Evolutionary conservation across 495 filamentous ascomycete genomes (phyloP).

Genomic region (Barbatosphaeria neglecta): DNA sequence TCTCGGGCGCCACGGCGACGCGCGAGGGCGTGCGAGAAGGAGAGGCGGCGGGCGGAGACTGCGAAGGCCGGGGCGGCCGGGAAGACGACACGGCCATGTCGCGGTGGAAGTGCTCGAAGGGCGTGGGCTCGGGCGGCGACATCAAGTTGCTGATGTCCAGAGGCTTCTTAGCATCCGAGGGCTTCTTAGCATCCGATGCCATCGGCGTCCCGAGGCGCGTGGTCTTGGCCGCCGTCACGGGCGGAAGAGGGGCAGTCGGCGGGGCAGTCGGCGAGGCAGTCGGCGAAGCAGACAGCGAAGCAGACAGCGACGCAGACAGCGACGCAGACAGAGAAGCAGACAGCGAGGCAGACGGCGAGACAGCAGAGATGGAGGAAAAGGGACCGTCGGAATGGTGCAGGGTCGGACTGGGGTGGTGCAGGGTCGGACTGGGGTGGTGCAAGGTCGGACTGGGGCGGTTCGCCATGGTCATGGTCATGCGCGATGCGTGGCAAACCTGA

Average conservation of each 20-base stretch:
- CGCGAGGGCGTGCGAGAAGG: conserved; percentile 20
- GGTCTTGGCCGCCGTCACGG: neutral
- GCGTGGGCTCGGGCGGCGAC: conserved; percentile 60
- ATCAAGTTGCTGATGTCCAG: conserved; percentile 49
- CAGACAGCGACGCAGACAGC: neutral
- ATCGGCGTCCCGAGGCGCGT: neutral
- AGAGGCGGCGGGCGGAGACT: too few relatives aligned
- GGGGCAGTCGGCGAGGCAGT: neutral
- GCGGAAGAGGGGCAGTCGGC: too few relatives aligned
- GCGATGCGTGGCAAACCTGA: neutral
- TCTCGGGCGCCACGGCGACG: conserved; percentile 15
- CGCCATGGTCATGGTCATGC: neutral
- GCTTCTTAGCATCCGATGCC: conserved; percentile 10
- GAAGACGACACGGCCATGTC: conserved; percentile 12
- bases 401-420: too few relatives aligned
- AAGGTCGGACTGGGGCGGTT: neutral
- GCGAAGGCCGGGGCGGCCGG: conserved; percentile 22
- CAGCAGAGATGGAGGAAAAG: neutral
- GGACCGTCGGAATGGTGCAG: neutral
- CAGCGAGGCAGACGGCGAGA: neutral
- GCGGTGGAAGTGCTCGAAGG: conserved; percentile 47
- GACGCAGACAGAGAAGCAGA: neutral
- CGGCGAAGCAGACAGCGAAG: neutral
- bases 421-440: neutral
- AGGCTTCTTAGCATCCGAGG: conserved; percentile 19